These are phyloP conservation scores for Diplogelasinospora grovesii DNA, from an alignment of 495 filamentous ascomycete genomes.

Conservation along the genomic window DNA sequence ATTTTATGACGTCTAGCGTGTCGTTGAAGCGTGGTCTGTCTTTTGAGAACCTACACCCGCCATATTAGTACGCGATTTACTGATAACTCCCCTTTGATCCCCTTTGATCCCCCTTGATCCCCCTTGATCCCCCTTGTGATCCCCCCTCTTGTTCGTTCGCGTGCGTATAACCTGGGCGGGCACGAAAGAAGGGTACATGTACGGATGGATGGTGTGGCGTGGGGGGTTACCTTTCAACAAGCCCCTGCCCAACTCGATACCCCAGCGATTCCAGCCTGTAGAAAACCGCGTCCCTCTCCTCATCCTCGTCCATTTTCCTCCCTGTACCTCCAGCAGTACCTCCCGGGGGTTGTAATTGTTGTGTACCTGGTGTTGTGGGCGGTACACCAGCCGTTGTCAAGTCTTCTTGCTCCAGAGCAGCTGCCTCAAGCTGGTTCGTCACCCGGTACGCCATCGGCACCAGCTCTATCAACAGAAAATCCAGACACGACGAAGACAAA, in stretches of 20 bases:
- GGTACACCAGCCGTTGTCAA: slow-evolving; percentile 4
- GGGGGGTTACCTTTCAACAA: slow-evolving; percentile 89
- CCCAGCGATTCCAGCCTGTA: slow-evolving; percentile 78
- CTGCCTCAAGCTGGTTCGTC: slow-evolving; percentile 47
- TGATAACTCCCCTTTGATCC: no score
- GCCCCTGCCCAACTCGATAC: slow-evolving; percentile 86
- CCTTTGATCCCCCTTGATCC: no score
- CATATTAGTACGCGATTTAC: not conserved
- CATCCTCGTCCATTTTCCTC: slow-evolving; percentile 56
- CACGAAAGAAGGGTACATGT: no score
- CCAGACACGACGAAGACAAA: slow-evolving; percentile 73
- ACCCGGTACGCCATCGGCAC: slow-evolving; percentile 90
- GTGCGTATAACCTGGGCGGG: no score
- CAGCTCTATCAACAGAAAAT: slow-evolving; percentile 91
- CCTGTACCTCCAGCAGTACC: slow-evolving; percentile 2
- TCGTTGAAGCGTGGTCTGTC: slow-evolving; percentile 82
- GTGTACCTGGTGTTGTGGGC: not conserved
- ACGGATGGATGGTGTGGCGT: no score
- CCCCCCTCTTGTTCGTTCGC: no score
- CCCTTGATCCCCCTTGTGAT: no score
- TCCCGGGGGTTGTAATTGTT: not conserved
- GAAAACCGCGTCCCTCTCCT: slow-evolving; percentile 73
- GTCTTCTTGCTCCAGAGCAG: slow-evolving; percentile 21
- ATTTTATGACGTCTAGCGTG: slow-evolving; percentile 90
- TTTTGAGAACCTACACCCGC: slow-evolving; percentile 72